phyloP scores from a whole-genome alignment of 352 stramenopile genomes.

The Phytopythium vexans region DNA sequence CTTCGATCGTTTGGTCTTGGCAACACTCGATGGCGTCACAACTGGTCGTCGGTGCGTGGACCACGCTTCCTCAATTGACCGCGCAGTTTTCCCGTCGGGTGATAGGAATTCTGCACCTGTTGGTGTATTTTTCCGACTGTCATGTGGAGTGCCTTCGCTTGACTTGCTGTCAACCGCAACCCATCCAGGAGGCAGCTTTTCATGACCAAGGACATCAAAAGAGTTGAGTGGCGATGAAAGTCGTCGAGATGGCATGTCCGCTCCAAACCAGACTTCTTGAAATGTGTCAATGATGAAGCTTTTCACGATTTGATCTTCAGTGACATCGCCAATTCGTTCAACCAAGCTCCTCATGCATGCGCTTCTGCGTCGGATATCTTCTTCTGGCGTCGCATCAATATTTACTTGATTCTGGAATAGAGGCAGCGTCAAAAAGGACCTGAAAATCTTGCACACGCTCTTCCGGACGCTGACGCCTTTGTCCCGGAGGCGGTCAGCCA shows the following conservation, averaged over 20 bases:
- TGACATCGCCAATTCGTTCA: conserved; percentile 64
- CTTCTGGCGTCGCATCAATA: conserved; percentile 9
- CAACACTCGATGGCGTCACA: conserved; percentile 59
- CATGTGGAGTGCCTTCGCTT: not conserved
- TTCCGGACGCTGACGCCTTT: conserved; percentile 86
- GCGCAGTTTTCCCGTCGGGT: conserved; percentile 43
- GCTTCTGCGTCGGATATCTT: conserved; percentile 51
- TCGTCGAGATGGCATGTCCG: conserved; percentile 41
- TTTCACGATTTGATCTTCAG: conserved; percentile 75
- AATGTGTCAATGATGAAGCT: conserved; percentile 86
- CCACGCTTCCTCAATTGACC: conserved; percentile 63
- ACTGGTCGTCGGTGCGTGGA: conserved; percentile 42
- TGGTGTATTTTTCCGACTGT: conserved; percentile 1
- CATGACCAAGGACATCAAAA: conserved; percentile 35
- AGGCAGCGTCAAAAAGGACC: conserved; percentile 33
- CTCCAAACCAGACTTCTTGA: conserved; percentile 84
- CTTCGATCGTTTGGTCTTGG: conserved; percentile 62
- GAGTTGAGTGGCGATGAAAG: conserved; percentile 18
- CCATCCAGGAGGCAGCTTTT: conserved; percentile 54
- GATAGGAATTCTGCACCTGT: conserved; percentile 40
- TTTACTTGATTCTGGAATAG: conserved; percentile 9
- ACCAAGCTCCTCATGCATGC: conserved; percentile 73
- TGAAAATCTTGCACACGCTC: conserved; percentile 83
- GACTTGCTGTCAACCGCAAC: conserved; percentile 11
- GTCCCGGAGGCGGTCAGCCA: conserved; percentile 70